Evolutionary conservation across 2,329 filamentous ascomycete genomes (phyloP).

Genomic region (Ophiocordyceps camponoti-floridani): DNA sequence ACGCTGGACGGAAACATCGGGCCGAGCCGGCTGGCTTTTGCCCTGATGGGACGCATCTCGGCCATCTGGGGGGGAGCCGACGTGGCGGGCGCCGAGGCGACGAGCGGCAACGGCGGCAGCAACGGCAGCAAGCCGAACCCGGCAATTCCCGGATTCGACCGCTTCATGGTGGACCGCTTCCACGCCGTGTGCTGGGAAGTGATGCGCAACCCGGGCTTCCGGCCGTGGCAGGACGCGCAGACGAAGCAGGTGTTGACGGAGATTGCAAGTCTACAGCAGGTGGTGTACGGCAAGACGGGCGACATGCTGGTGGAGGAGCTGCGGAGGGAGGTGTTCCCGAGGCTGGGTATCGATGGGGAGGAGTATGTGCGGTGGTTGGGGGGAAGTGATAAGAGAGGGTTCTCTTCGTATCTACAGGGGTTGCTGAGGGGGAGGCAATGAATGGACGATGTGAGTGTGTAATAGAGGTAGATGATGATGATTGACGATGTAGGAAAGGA

Average conservation of each 20-base stretch:
- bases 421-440: slow-evolving; percentile 30
- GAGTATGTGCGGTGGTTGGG: slow-evolving; percentile 42
- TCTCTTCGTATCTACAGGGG: slow-evolving; percentile 45
- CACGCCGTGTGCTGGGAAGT: slow-evolving; percentile 84
- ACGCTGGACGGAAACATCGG: slow-evolving; percentile 49
- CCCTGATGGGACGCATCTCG: slow-evolving; percentile 67
- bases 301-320: slow-evolving; percentile 58
- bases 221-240: slow-evolving; percentile 65
- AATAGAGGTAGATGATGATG: neutral
- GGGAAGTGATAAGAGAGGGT: slow-evolving; percentile 39
- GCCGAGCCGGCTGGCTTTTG: slow-evolving; percentile 57
- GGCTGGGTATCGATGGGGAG: slow-evolving; percentile 42
- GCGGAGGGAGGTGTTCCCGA: slow-evolving; percentile 43
- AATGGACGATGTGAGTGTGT: neutral
- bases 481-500: neutral
- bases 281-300: slow-evolving; percentile 80
- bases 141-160: slow-evolving; percentile 71
- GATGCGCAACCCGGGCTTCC: slow-evolving; percentile 61
- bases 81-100: slow-evolving; percentile 26
- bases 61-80: slow-evolving; percentile 82
- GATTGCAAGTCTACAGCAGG: slow-evolving; percentile 72
- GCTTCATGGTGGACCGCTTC: slow-evolving; percentile 78
- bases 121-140: slow-evolving; percentile 30
- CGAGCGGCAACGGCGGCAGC: slow-evolving; percentile 18
- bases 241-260: slow-evolving; percentile 76